Conservation (phyloP, 2,329 filamentous ascomycete genomes). For the Sporothrix inflata region DNA sequence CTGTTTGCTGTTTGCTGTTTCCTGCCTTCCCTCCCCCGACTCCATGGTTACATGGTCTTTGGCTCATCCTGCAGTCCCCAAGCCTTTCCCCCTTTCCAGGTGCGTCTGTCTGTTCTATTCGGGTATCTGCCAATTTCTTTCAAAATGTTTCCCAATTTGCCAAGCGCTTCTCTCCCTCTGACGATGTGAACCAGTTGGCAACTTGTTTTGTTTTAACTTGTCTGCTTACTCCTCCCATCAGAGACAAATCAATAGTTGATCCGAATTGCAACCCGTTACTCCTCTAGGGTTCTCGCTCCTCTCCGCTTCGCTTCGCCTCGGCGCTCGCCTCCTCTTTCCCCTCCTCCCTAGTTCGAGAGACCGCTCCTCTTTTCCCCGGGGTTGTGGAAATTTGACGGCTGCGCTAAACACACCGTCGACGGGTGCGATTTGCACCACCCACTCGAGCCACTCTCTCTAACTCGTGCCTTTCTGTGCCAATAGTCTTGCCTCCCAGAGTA, state of each 20-base stretch:
- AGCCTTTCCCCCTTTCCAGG: neutral
- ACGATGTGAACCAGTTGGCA: neutral
- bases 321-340: neutral
- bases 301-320: slow-evolving; percentile 4
- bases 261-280: neutral
- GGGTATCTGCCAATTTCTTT: slow-evolving; percentile 9
- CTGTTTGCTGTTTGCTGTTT: neutral
- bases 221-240: neutral
- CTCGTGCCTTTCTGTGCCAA: neutral
- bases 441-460: neutral
- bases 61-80: neutral
- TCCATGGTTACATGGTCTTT: slow-evolving; percentile 21
- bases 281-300: neutral
- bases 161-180: neutral
- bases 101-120: slow-evolving; percentile 3
- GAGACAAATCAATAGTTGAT: neutral
- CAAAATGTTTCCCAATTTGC: neutral
- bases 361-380: neutral
- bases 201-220: neutral
- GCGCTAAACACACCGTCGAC: slow-evolving; percentile 19
- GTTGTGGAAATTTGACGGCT: slow-evolving; percentile 20
- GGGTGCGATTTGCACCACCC: neutral
- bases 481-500: neutral
- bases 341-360: neutral
- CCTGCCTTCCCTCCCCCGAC: neutral